Conservation (phyloP, 768 basidiomycete genomes). For the Russula emetica region DNA sequence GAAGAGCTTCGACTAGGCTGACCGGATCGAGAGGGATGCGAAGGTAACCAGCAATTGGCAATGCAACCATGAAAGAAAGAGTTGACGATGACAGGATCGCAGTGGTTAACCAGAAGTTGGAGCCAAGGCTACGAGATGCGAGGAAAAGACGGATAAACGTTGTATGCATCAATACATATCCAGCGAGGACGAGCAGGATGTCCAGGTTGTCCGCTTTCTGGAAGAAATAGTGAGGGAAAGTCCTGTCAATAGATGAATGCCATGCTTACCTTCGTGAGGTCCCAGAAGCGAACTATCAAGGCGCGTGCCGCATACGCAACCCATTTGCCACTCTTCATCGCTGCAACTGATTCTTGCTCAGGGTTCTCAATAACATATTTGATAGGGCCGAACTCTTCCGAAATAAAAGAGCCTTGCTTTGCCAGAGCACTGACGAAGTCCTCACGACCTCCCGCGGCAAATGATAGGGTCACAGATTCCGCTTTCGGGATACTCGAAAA, state of each 20-base stretch:
- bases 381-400: constrained; percentile 39
- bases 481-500: constrained; percentile 37
- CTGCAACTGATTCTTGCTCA: constrained; percentile 52
- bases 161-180: constrained; percentile 92
- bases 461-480: constrained; percentile 48
- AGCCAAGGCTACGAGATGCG: constrained; percentile 81
- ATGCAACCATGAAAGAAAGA: constrained; percentile 78
- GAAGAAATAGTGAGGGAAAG: not conserved
- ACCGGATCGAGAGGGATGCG: constrained; percentile 90
- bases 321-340: constrained; percentile 83
- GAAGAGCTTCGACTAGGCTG: constrained; percentile 89
- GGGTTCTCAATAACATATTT: constrained; percentile 49
- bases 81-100: constrained; percentile 78
- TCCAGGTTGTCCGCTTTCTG: constrained; percentile 94
- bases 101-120: constrained; percentile 63
- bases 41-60: constrained; percentile 72
- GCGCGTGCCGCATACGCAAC: constrained; percentile 80
- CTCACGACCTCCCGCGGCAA: constrained; percentile 47
- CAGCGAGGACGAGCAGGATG: constrained; percentile 88
- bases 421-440: constrained; percentile 45
- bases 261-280: constrained; percentile 64
- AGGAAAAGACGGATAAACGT: constrained; percentile 91
- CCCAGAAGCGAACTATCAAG: constrained; percentile 77
- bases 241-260: not conserved
- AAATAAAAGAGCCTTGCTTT: constrained; percentile 32